Evolutionary conservation across 805 yeast species (phyloP), one percentile per base, ranked within the genome.

Genomic region (Ogataea chonburiensis): DNA sequence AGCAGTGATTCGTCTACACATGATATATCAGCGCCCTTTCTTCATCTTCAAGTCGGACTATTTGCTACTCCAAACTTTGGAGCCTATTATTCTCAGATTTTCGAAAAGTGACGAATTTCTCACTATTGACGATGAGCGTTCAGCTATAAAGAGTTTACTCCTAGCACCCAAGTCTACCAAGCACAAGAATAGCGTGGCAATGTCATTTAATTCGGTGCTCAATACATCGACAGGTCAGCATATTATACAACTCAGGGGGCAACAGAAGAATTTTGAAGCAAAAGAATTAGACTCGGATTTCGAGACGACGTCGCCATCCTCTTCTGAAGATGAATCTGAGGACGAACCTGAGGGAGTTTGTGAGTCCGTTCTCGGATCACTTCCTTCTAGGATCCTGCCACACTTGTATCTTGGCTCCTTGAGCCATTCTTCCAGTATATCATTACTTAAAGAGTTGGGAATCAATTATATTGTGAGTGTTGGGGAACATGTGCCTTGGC

Each of bases 331-430:
- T 3, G 46, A 31, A 10, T 33, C 36, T 16, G 42, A 36, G 11
- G 29, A 28, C 1, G 35, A 24, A 2, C 33, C 14, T 13, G 52
- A 38, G 58, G 43, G 70, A 53, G 22, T 71, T 58, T 51, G 61
- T 34, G 49, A 47, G 38, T 49, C 46, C 10, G 60, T 60, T 23
- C 46, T 43, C 55, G 88, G 97, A 16, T 70, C 94, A 2, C 55
- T 91, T 16, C 98, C 98, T 1, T 87, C 96, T 0, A 66, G 85
- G 34, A 81, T 91, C 4, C 61, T 89, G 35, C 85, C 91, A 1
- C 89, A 89, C 58, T 59, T 91, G 43, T 91, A 88, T 53, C 66
- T 91, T 35, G 98, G 98, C 1, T 81, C 93, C 3, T 64, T 88
- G 37, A 73, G 63, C 30, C 96, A 91, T 63, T 97, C 97, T 4